phyloP scores from a whole-genome alignment of 257 asterid species.

The Salvia miltiorrhiza region DNA sequence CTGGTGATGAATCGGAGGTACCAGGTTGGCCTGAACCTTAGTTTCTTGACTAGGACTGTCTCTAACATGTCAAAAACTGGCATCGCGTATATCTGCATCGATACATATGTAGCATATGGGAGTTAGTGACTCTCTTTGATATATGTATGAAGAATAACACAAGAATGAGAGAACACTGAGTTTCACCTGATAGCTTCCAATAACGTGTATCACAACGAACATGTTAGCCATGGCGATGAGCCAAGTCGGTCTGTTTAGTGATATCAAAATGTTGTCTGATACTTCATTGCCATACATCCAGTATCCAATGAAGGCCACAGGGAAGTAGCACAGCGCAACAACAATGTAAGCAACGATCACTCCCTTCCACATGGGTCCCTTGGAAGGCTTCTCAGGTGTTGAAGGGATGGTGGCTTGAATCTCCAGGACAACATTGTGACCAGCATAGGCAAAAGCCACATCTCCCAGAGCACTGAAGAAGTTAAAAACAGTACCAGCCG shows the following conservation, averaged over 20 bases:
- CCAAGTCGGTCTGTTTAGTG: constrained; percentile 64
- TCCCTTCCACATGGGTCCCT: constrained; percentile 91
- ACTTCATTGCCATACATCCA: constrained; percentile 64
- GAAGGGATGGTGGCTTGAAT: constrained; percentile 96
- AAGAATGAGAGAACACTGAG: background rate
- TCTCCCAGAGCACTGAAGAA: constrained; percentile 82
- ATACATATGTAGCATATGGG: background rate
- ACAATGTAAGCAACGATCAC: constrained; percentile 83
- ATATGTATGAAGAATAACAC: background rate
- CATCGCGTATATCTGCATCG: constrained; percentile 75
- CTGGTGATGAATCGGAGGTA: constrained; percentile 57
- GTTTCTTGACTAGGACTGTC: constrained; percentile 65
- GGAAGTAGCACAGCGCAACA: constrained; percentile 88
- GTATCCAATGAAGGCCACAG: constrained; percentile 81
- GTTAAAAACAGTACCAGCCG: constrained; percentile 59
- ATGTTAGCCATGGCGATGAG: constrained; percentile 91
- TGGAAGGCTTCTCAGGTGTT: constrained; percentile 86
- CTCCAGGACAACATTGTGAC: constrained; percentile 88
- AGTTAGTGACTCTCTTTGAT: background rate
- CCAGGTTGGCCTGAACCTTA: constrained; percentile 72
- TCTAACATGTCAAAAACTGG: constrained; percentile 95
- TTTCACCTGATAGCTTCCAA: constrained; percentile 91
- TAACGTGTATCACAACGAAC: constrained; percentile 87
- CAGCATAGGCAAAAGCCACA: constrained; percentile 93
- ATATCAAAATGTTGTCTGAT: constrained; percentile 51